These are phyloP conservation scores for Metschnikowia cerradonensis DNA, from an alignment of 805 yeast species.

Conservation along the genomic window DNA sequence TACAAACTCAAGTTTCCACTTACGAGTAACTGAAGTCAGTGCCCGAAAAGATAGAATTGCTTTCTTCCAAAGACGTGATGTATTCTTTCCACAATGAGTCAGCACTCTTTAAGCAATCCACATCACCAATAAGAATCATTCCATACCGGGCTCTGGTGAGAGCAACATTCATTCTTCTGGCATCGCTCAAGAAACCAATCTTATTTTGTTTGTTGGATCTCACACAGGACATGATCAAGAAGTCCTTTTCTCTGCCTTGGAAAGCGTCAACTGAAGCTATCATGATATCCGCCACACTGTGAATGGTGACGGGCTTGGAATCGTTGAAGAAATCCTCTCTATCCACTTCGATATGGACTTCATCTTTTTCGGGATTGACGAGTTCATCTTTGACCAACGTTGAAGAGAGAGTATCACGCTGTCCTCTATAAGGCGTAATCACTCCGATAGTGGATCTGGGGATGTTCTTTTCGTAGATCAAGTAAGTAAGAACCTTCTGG, in stretches of 20 bases:
- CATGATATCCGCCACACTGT: conserved; percentile 43
- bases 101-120: conserved; percentile 11
- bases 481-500: conserved; percentile 42
- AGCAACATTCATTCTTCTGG: conserved; percentile 85
- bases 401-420: conserved; percentile 58
- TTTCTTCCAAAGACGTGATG: conserved; percentile 11
- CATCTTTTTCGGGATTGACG: conserved; percentile 51
- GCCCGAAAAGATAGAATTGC: conserved; percentile 8
- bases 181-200: conserved; percentile 82
- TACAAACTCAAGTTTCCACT: not conserved
- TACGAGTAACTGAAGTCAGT: conserved; percentile 8
- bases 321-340: conserved; percentile 53
- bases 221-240: conserved; percentile 49
- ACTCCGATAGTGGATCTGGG: conserved; percentile 49
- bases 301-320: conserved; percentile 46
- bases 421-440: conserved; percentile 76
- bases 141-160: conserved; percentile 86
- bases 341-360: conserved; percentile 51
- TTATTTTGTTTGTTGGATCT: conserved; percentile 66
- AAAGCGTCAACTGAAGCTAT: conserved; percentile 50
- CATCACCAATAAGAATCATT: conserved; percentile 37
- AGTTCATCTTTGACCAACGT: conserved; percentile 45
- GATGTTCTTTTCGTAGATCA: conserved; percentile 54
- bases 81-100: conserved; percentile 18
- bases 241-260: conserved; percentile 57